Evolutionary conservation across 352 stramenopile genomes (phyloP).

Genomic region (Phytophthora multivora): DNA sequence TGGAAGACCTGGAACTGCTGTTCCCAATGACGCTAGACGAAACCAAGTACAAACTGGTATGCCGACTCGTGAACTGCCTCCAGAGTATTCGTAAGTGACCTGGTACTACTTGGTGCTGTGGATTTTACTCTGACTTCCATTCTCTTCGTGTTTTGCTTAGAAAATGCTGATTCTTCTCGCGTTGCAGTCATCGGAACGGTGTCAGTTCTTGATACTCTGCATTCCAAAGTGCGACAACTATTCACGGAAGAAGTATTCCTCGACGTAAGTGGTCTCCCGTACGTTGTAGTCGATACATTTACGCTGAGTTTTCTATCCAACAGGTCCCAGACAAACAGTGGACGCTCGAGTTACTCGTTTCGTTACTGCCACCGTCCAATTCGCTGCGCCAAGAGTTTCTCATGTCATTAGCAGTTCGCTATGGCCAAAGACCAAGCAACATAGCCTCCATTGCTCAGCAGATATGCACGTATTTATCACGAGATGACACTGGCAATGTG

Average conservation of each 20-base stretch:
- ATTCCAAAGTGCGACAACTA: conserved; percentile 69
- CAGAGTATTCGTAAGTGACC: conserved; percentile 57
- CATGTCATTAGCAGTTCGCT: conserved; percentile 65
- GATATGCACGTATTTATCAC: conserved; percentile 30
- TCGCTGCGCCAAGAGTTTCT: conserved; percentile 54
- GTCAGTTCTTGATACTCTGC: conserved; percentile 54
- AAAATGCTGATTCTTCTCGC: conserved; percentile 29
- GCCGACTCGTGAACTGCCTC: conserved; percentile 59
- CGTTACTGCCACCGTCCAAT: conserved; percentile 40
- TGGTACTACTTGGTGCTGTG: too few species aligned
- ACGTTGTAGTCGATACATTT: not conserved
- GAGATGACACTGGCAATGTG: conserved; percentile 6
- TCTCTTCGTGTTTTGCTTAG: conserved; percentile 19
- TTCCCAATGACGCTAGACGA: conserved; percentile 76
- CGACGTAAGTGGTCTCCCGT: conserved; percentile 42
- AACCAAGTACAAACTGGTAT: conserved; percentile 73
- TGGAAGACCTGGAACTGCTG: conserved; percentile 80
- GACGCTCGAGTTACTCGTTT: conserved; percentile 50
- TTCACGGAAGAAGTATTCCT: conserved; percentile 81
- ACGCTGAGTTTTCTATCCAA: not conserved
- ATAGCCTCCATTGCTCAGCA: conserved; percentile 60
- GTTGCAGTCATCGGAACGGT: conserved; percentile 74
- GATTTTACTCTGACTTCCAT: not conserved
- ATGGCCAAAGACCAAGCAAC: conserved; percentile 80
- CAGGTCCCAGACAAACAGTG: conserved; percentile 69